Evolutionary conservation across 345 rosid species (phyloP), one percentile per base, ranked within the genome.

Genomic region (Acer yangbiense): DNA sequence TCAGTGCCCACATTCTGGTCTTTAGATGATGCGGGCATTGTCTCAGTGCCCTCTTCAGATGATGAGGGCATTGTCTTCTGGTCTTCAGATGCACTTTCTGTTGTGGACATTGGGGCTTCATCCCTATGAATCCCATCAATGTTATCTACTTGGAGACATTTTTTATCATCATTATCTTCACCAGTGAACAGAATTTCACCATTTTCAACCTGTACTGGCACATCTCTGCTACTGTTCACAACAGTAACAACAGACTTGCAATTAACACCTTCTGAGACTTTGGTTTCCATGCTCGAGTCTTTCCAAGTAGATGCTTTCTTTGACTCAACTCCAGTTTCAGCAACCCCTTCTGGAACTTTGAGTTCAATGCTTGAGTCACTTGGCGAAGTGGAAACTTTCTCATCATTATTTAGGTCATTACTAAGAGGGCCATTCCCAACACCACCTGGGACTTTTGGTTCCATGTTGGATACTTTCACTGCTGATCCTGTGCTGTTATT

Each of bases 71-170:
- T 35, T 35, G 39, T 35, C 39, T 29, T 65, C 69, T 65, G 69
- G 43, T 16, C 69, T 32, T 65, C 69, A 6, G 43, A 35, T 6
- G 69, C 52, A 67, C 68, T 83, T 74, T 87, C 90, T 39, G n/a
- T 25, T 6, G 85, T 65, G 18, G 74, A 76, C 14, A 65, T 55
- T 44, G 81, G 25, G 43, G 60, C 67, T 71, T 81, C 78, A 71
- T 76, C 69, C 78, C 50, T 71, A 21, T 43, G 72, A 68, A 74
- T 35, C 64, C 43, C 82, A 69, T 80, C 86, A 76, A 66, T 29
- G 46, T 18, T 64, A 43, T 77, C 85, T 13, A 39, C 77, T 72
- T 74, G 78, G 48, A 48, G 72, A 75, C 61, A 50, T 46, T 71
- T 76, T 67, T 25, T 78, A 44, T 54, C 79, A 54, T 68, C 66